phyloP scores from a whole-genome alignment of 2,329 filamentous ascomycete genomes.

The Aspergillus costaricaensis region DNA sequence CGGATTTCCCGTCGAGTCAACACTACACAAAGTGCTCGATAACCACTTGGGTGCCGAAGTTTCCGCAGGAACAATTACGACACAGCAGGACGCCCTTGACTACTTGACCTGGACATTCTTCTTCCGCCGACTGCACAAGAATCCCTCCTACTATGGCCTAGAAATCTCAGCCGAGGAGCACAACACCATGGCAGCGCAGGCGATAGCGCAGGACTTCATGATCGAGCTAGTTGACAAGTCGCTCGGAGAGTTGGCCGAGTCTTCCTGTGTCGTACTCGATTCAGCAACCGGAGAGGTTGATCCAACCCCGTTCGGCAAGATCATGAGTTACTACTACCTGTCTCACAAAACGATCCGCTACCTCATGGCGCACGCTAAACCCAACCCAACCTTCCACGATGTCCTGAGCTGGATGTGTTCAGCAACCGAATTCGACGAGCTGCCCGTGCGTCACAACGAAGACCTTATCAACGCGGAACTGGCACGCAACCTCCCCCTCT shows the following conservation, averaged over 20 bases:
- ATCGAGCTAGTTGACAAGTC: slow-evolving; percentile 87
- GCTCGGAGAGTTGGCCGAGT: slow-evolving; percentile 76
- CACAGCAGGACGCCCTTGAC: slow-evolving; percentile 95
- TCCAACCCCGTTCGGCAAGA: slow-evolving; percentile 88
- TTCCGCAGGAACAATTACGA: slow-evolving; percentile 86
- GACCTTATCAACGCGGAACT: slow-evolving; percentile 94
- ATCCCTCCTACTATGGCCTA: slow-evolving; percentile 95
- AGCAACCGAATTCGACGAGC: slow-evolving; percentile 94
- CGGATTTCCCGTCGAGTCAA: slow-evolving; percentile 95
- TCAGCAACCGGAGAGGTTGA: slow-evolving; percentile 82
- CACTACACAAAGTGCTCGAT: slow-evolving; percentile 91
- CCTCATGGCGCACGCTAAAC: slow-evolving; percentile 74
- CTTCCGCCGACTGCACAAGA: slow-evolving; percentile 95
- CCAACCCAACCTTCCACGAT: slow-evolving; percentile 74
- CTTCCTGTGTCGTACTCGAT: slow-evolving; percentile 78
- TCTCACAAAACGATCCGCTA: slow-evolving; percentile 93
- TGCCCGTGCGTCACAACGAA: slow-evolving; percentile 96
- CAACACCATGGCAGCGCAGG: slow-evolving; percentile 80
- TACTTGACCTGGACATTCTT: slow-evolving; percentile 99
- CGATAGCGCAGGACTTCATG: slow-evolving; percentile 92
- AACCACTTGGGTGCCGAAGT: slow-evolving; percentile 96
- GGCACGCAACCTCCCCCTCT: slow-evolving; percentile 75
- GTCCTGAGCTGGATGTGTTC: slow-evolving; percentile 89
- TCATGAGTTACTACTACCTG: slow-evolving; percentile 99
- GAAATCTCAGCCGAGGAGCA: slow-evolving; percentile 92